These are phyloP conservation scores for Naganishia antarctica DNA, from an alignment of 768 basidiomycete genomes.

Conservation along the genomic window DNA sequence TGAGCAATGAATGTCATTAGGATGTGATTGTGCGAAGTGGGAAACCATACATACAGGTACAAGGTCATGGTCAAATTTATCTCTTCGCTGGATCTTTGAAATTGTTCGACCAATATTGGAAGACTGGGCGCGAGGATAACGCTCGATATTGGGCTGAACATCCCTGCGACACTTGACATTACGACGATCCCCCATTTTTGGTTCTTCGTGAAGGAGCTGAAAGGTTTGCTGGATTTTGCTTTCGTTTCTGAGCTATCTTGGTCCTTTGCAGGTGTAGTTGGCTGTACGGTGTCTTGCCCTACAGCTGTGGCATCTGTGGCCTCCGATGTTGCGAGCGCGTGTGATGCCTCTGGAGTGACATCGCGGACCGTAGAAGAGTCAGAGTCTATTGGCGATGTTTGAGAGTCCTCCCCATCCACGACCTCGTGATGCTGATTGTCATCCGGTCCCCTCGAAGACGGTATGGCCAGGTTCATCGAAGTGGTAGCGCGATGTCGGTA, in stretches of 20 bases:
- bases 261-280: not conserved
- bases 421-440: not conserved
- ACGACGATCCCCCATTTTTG: slow-evolving; percentile 32
- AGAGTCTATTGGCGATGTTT: not conserved
- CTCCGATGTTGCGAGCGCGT: not conserved
- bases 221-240: slow-evolving; percentile 11
- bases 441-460: not conserved
- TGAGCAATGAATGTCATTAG: not conserved
- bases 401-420: not conserved
- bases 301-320: not conserved
- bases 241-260: not conserved
- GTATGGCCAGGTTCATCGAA: too few species aligned
- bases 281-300: not conserved
- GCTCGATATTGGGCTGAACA: slow-evolving; percentile 59
- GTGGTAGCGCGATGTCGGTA: too few species aligned
- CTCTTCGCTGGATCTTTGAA: slow-evolving; percentile 63
- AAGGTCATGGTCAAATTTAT: slow-evolving; percentile 77
- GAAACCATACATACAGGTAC: slow-evolving; percentile 55
- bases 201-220: slow-evolving; percentile 21
- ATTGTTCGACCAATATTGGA: slow-evolving; percentile 61
- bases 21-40: not conserved
- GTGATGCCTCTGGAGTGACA: not conserved
- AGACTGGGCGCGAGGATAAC: slow-evolving; percentile 78
- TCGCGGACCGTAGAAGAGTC: slow-evolving; percentile 7
- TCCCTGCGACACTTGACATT: slow-evolving; percentile 36